A percentile compares a stretch with the other conserved stretches of the same genome.
Evolutionary conservation across 306 rosid species (phyloP).

Genomic region (Luffa acutangula): DNA sequence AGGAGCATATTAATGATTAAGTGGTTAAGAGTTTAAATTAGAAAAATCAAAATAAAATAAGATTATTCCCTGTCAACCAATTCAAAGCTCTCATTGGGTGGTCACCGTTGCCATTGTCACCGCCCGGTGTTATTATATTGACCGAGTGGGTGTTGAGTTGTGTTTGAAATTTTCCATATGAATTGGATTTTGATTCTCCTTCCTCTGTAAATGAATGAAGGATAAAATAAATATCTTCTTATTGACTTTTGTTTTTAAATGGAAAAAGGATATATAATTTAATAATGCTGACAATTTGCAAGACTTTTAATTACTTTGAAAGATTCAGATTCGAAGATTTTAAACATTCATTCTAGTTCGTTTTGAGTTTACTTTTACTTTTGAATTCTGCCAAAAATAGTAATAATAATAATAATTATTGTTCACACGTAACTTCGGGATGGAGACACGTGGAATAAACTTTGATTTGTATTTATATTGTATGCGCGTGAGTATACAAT

Average conservation of each 20-base stretch:
- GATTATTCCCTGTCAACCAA: neutral
- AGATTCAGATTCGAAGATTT: neutral
- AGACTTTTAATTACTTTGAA: neutral
- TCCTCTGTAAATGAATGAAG: neutral
- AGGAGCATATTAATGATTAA: neutral
- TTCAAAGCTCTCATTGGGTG: neutral
- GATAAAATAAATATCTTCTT: neutral
- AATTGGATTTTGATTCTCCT: neutral
- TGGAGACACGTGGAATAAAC: too few relatives aligned
- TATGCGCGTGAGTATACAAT: too few relatives aligned
- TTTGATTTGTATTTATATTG: too few relatives aligned
- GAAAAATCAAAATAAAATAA: neutral
- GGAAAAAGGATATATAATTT: neutral
- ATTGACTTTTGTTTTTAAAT: neutral
- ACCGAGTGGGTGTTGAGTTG: neutral
- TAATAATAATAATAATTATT: too few relatives aligned
- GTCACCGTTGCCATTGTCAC: neutral
- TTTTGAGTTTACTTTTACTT: too few relatives aligned
- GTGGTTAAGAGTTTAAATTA: neutral
- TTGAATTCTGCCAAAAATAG: too few relatives aligned
- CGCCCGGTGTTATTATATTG: neutral
- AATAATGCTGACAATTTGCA: neutral
- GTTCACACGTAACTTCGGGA: too few relatives aligned
- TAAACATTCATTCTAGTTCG: too few relatives aligned
- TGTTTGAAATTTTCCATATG: neutral